These are phyloP conservation scores for Kickxella alabastrina DNA, from an alignment of 192 early-diverging fungal species.

Conservation along the genomic window DNA sequence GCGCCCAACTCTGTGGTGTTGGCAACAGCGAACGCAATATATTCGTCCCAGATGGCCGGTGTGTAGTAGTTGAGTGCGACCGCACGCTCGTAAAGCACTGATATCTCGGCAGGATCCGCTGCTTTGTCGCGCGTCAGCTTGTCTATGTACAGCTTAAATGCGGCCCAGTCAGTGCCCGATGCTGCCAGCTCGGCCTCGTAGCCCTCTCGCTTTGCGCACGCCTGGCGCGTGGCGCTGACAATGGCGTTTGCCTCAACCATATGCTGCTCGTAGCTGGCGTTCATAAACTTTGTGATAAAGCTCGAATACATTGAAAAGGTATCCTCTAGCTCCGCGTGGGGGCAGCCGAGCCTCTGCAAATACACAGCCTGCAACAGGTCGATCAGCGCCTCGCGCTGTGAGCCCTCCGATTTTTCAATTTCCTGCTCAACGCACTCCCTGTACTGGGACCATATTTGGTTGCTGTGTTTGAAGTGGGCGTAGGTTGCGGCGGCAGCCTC, in stretches of 20 bases:
- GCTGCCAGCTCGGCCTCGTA: constrained; percentile 15
- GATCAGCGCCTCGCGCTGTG: not conserved
- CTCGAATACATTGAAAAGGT: constrained; percentile 44
- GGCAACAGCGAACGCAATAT: constrained; percentile 13
- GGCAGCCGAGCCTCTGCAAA: constrained; percentile 23
- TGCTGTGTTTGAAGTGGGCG: constrained; percentile 16
- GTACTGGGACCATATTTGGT: constrained; percentile 25
- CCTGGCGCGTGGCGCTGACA: constrained; percentile 16
- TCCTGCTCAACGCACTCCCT: constrained; percentile 18
- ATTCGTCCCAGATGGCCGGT: constrained; percentile 30
- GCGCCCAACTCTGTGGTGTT: constrained; percentile 1
- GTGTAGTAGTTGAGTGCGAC: constrained; percentile 16
- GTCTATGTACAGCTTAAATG: constrained; percentile 18
- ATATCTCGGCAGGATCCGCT: constrained; percentile 7
- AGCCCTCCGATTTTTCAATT: not conserved
- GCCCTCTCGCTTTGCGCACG: constrained; percentile 13
- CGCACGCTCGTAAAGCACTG: constrained; percentile 33
- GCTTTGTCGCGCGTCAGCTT: constrained; percentile 6
- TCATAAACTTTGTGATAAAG: constrained; percentile 24
- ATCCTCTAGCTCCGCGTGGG: constrained; percentile 29
- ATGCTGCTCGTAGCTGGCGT: constrained; percentile 30
- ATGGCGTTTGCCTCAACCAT: constrained; percentile 31
- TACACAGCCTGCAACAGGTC: constrained; percentile 19
- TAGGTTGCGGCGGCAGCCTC: constrained; percentile 20
- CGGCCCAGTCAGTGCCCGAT: constrained; percentile 21